A percentile compares a stretch with the other conserved stretches of the same genome.
Evolutionary conservation across 495 filamentous ascomycete species (phyloP).

Genomic region (Haplographium delicatum): DNA sequence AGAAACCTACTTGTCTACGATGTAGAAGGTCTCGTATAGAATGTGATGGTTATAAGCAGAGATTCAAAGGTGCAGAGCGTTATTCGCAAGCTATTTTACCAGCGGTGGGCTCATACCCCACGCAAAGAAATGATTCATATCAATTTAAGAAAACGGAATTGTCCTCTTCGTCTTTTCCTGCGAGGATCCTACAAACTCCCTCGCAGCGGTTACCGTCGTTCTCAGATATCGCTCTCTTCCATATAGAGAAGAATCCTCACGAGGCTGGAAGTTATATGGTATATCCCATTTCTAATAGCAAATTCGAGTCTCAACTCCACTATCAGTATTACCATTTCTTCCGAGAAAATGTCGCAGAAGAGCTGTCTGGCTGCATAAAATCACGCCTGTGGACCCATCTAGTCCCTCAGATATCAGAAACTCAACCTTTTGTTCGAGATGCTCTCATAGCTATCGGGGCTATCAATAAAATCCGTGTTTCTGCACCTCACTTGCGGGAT

Average conservation of each 20-base stretch:
- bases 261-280: background rate
- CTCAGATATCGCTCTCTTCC: background rate
- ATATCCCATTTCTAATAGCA: background rate
- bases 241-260: background rate
- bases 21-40: background rate
- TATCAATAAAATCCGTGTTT: background rate
- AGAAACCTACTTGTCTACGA: background rate
- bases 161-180: too few species aligned
- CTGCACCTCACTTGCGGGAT: background rate
- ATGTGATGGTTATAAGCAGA: background rate
- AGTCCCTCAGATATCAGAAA: background rate
- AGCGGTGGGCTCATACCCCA: background rate
- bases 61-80: too few species aligned
- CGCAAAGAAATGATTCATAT: background rate
- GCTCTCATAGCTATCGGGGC: background rate
- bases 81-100: background rate
- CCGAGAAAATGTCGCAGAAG: background rate
- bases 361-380: background rate
- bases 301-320: background rate
- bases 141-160: too few species aligned
- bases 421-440: background rate
- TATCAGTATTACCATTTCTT: conserved; percentile 2
- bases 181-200: too few species aligned
- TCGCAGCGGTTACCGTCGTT: too few species aligned
- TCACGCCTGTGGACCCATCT: background rate